Evolutionary conservation across 176 grass and related monocot genomes (phyloP), one percentile per base, ranked within the genome.

Genomic region (Tillandsia fasciculata): DNA sequence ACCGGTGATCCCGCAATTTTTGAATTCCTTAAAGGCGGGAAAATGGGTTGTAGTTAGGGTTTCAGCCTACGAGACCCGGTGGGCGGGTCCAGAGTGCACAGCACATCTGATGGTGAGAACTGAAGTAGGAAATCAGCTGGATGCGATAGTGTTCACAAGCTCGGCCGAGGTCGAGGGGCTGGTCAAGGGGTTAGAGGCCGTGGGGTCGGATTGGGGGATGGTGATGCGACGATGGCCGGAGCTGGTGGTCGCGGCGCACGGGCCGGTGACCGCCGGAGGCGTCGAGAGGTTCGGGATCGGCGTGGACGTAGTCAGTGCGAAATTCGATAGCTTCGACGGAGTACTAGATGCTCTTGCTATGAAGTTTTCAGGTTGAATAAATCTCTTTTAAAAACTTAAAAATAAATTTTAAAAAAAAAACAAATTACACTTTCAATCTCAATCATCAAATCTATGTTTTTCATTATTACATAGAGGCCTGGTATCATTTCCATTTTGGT

Each of bases 131-230:
- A 88, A 96, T 70, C 81, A 80, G 59, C 51, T 89, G 65, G 72
- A 96, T 70, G 92, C 88, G 53, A 64, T 91, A 64, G 72, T 96
- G 67, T 96, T 96, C 88, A 96, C 92, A 9, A 87, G 85, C 84
- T 82, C 83, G 49, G 81, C 86, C 0, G 92, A 96, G 86, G 92
- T 89, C 33, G 88, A 96, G 76, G 92, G 81, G 24, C 65, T 96
- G 72, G 75, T 91, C 78, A 96, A 87, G 83, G 86, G 81, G 49
- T 66, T 96, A 33, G 76, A 91, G 63, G 83, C 86, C 2, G 64
- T 53, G 11, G 83, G 86, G 0, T 96, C 86, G 88, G 83, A 73
- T 77, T 96, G 92, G 88, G 33, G 23, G 64, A 73, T 64, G 81
- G 64, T 96, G 28, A 80, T 61, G 66, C 50, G 42, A 14, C 71